Evolutionary conservation across 768 basidiomycete species (phyloP), one percentile per base, ranked within the genome.

Genomic region (Lentinus tigrinus): DNA sequence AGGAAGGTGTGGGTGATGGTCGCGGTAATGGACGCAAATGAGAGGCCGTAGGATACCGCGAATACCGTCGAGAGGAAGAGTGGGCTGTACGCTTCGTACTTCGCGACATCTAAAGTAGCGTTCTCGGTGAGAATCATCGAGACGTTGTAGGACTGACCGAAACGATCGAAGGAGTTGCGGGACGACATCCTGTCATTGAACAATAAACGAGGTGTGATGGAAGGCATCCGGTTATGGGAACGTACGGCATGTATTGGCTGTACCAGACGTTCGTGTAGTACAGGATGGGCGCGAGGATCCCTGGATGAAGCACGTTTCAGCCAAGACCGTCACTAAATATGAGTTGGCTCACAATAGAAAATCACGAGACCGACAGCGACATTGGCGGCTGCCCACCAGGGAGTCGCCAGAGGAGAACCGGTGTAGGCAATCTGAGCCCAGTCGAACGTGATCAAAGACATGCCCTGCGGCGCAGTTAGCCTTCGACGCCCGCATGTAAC

Each of bases 331-430:
- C 2, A 0, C 3, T 63, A 21, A 52, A 26, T 19, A 9, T 3
- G 1, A 65, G n/a, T n/a, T n/a, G n/a, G n/a, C 72, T 61, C 47
- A 71, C 79, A 80, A 69, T 74, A 78, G 65, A 80, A 75, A 59
- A 77, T 61, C 4, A 79, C 68, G 57, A 80, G 75, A 17, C 77
- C 84, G 36, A 66, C 77, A 3, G 78, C 68, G 52, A 88, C 74
- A 65, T 89, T 89, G 6, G 85, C 87, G 69, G 87, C 84, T 1
- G 86, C 87, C 88, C 88, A 89, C 88, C 88, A 91, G 3, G 89
- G 89, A 3, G 87, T 85, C 5, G 85, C 61, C n/a, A 80, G 72
- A 0, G 89, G 89, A 36, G 81, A 83, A 13, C 83, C 83, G 46
- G 83, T 84, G 67, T 85, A 88, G 3, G 84, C 81, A 56, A 87